Base-by-base conservation (phyloP, 345 rosid species). In the Boechera divaricarpa region DNA sequence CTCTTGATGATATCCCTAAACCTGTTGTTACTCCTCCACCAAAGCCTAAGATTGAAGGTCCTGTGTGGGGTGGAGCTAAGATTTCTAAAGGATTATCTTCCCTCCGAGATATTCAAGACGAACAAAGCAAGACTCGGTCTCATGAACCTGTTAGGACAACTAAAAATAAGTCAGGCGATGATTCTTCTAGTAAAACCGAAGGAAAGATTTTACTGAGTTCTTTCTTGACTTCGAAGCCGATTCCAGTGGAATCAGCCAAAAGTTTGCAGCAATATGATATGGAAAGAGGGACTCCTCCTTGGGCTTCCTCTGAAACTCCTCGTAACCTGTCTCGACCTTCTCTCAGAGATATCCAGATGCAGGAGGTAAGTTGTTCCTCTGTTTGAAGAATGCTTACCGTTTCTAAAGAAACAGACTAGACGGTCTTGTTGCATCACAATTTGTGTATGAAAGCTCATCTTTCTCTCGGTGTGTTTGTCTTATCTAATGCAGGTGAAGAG, bases 61-160 rank as follows among this genome's bases (percentile, higher is more conserved):
- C 96, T 65, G 99, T 84, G 6, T 95, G 99, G 98, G 99, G 98
- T 26, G 99, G 97, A 55, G 96, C 89, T 51, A 91, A 91, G 86
- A 65, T 88, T 67, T 75, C 90, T 13, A 95, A 88, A 42, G 99
- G 88, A 55, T 85, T 77, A 49, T 78, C 94, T 63, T 91, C 98
- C 3, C 97, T 92, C 52, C 91, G 96, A 8, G 92, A 82, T 79
- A 95, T 95, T 77, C 98, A 83, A 81, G 86, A 88, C 41, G 99
- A 95, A 76, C 99, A 95, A 86, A 89, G 86, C 84, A 91, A 86
- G 81, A 75, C 60, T 28, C 85, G 73, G 69, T 79, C 71, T 63
- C 77, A 67, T 49, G 82, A 71, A 63, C 80, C 77, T 69, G 64
- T 70, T 11, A 81, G 76, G 74, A 82, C 54, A 66, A 75, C 52